Percentiles rank a stretch among this genome's conserved stretches.
Conservation (phyloP, 2,329 filamentous ascomycete species). For the Colletotrichum tamarilloi region DNA sequence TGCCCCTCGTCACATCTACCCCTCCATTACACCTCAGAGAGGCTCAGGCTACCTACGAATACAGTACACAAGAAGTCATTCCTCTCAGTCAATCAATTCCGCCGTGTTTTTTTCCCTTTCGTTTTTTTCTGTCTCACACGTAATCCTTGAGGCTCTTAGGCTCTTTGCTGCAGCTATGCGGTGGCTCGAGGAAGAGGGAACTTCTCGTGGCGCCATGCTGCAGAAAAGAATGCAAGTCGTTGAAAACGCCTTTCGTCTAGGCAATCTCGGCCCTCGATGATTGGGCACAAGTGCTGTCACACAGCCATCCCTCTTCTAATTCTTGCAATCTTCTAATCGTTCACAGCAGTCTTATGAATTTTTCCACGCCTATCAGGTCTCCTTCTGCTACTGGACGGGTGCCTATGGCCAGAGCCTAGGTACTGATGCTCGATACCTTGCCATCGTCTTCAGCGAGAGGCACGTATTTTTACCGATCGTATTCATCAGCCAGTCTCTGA, state of each 20-base stretch:
- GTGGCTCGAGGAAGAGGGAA: background rate
- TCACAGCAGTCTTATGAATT: background rate
- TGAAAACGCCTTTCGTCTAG: background rate
- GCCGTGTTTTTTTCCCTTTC: background rate
- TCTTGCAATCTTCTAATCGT: background rate
- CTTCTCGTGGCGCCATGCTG: background rate
- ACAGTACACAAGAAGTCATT: background rate
- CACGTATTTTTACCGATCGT: background rate
- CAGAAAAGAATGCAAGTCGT: constrained; percentile 19
- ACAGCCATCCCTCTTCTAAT: background rate
- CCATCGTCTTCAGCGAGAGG: background rate
- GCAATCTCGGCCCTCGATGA: constrained; percentile 1
- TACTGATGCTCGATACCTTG: background rate
- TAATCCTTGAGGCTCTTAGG: background rate
- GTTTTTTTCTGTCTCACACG: no score
- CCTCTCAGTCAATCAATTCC: background rate
- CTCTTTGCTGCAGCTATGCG: background rate
- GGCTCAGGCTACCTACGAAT: background rate
- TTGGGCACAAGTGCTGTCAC: constrained; percentile 30
- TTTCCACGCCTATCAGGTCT: background rate
- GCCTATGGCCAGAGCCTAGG: background rate
- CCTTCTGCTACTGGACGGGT: background rate
- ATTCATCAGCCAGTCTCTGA: constrained; percentile 1
- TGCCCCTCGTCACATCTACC: background rate
- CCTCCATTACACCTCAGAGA: background rate